Evolutionary conservation across 345 rosid genomes (phyloP).

Genomic region (Brassica juncea): DNA sequence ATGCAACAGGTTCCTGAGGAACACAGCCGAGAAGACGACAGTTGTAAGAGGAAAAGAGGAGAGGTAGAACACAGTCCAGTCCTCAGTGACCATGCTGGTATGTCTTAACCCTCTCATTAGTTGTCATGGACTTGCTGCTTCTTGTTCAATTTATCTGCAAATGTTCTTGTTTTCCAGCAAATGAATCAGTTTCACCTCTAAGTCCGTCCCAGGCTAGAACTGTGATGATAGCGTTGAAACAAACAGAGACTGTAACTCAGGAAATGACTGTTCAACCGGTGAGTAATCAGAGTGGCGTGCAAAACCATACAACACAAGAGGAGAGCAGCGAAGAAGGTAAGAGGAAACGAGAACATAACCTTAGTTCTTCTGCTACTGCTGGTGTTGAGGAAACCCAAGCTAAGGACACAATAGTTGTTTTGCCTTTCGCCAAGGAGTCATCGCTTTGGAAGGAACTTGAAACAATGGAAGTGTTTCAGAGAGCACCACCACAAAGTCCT

Average conservation of each 20-base stretch:
- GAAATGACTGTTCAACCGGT: background rate
- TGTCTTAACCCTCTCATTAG: background rate
- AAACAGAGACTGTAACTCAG: background rate
- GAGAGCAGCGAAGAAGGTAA: too few relatives aligned
- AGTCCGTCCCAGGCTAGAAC: background rate
- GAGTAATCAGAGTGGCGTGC: too few relatives aligned
- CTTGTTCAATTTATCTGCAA: too few relatives aligned
- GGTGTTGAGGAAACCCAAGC: background rate
- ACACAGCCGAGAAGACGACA: too few relatives aligned
- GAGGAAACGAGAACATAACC: too few relatives aligned
- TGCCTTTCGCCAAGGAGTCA: background rate
- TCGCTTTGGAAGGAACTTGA: background rate
- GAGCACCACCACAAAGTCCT: background rate
- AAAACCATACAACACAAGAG: too few relatives aligned
- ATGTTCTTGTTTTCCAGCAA: background rate
- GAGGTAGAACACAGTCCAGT: too few relatives aligned
- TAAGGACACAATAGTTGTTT: background rate
- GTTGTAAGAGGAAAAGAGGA: background rate
- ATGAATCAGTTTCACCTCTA: background rate
- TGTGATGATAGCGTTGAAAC: background rate
- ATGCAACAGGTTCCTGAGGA: too few relatives aligned
- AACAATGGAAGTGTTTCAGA: background rate
- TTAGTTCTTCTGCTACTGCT: background rate
- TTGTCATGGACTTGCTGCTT: background rate
- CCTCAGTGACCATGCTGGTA: background rate